These are phyloP conservation scores for Boletus reticuloceps DNA, from an alignment of 768 basidiomycete species.

Conservation along the genomic window DNA sequence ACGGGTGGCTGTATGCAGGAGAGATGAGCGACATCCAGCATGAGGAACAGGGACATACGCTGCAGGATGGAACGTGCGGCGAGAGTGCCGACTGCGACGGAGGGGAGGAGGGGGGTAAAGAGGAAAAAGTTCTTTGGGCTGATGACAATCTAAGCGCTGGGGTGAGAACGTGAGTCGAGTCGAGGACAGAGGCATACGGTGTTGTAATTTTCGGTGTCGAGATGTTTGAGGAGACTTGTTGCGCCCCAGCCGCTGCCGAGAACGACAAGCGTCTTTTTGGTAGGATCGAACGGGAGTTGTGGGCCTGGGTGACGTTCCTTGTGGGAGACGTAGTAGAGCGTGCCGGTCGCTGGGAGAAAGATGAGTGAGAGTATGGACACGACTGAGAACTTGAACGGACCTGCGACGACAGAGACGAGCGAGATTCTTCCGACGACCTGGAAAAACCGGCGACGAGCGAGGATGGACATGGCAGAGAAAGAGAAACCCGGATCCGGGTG, in stretches of 20 bases:
- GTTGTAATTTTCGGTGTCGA: conserved; percentile 95
- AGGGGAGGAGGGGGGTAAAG: conserved; percentile 95
- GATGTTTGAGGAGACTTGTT: conserved; percentile 82
- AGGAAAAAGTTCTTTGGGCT: conserved; percentile 98
- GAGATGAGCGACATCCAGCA: conserved; percentile 1
- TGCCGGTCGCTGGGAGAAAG: conserved; percentile 41
- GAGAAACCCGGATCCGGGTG: too few relatives aligned
- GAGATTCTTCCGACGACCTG: conserved; percentile 73
- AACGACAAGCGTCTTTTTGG: conserved; percentile 92
- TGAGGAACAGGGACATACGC: conserved; percentile 33
- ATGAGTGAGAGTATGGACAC: not conserved
- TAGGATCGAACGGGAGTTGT: conserved; percentile 83
- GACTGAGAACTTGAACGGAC: conserved; percentile 13
- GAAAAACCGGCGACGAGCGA: conserved; percentile 34
- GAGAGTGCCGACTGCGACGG: conserved; percentile 93
- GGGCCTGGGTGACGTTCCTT: conserved; percentile 77
- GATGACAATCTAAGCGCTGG: conserved; percentile 66
- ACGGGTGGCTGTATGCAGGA: conserved; percentile 58
- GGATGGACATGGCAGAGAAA: too few relatives aligned
- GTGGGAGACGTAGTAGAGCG: conserved; percentile 74
- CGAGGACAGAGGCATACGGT: conserved; percentile 55
- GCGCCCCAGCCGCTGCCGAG: conserved; percentile 97
- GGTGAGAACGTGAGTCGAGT: not conserved
- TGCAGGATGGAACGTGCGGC: conserved; percentile 82
- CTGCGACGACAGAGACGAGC: conserved; percentile 60